Evolutionary conservation across 306 rosid genomes (phyloP), one percentile per base, ranked within the genome.

Genomic region (Pueraria montana): DNA sequence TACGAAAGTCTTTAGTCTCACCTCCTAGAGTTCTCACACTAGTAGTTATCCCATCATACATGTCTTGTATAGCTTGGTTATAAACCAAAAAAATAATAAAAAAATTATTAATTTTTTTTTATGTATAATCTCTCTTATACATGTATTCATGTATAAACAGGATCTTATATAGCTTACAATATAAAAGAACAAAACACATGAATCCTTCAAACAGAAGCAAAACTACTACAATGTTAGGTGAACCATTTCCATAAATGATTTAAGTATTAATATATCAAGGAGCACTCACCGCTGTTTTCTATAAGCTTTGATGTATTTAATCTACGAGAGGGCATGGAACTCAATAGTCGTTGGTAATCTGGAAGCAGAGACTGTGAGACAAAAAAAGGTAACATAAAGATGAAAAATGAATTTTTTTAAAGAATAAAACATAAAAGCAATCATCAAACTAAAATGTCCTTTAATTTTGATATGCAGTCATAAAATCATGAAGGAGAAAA

Each of bases 341-440:
- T 94, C 87, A 96, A 82, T 62, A 96, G 91, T 86, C 99, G 95
- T 89, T 96, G 99, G 90, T 94, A 96, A 91, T 96, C 98, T 91
- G 97, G 98, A 94, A 94, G 97, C 86, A 96, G 91, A 90, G 99
- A 84, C 99, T 96, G 94, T 74, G 88, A 87, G 88, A 79, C 90
- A 88, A 79, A 87, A 83, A 83, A 66, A 76, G 46, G 30, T 62
- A 74, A 86, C 69, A 89, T 63, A 72, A 63, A 83, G 85, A 86
- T 90, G 89, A 90, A 87, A 66, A 92, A 82, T 82, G 66, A 83
- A 87, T 77, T 86, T 58, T 82, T 61, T 71, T 40, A 42, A 72
- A 77, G 71, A 68, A 82, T 73, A 45, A 67, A 73, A 77, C 52
- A 72, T 63, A 83, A 71, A 59, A 84, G 26, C 59, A 86, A 90